These are phyloP conservation scores for sorghum (Sorghum bicolor) DNA, from an alignment of 176 grass and related monocot species.

Conservation along the genomic window DNA sequence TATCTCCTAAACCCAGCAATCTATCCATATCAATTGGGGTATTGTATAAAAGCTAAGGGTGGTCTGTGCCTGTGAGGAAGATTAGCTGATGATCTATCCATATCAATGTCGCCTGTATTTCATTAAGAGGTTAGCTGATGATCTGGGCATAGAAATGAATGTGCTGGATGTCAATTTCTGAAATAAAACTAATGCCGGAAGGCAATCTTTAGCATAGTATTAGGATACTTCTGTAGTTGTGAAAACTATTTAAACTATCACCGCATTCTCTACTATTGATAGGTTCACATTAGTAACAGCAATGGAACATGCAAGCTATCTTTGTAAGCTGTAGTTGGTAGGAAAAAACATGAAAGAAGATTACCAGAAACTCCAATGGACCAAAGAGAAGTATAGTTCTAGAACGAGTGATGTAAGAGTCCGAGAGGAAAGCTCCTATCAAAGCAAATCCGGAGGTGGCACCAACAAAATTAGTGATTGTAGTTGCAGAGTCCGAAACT, in stretches of 20 bases:
- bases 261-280: not conserved
- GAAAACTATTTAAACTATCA: not conserved
- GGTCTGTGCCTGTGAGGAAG: not conserved
- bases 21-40: not conserved
- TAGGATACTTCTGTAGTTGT: not conserved
- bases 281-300: not conserved
- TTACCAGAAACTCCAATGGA: slow-evolving; percentile 65
- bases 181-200: not conserved
- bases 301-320: not conserved
- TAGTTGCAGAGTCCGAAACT: slow-evolving; percentile 46
- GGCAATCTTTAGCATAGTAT: not conserved
- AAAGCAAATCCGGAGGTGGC: slow-evolving; percentile 47
- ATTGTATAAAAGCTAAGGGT: not conserved
- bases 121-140: not conserved
- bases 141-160: not conserved
- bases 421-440: slow-evolving; percentile 63
- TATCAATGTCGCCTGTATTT: too few relatives aligned
- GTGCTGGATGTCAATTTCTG: not conserved
- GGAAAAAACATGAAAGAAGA: not conserved
- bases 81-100: not conserved
- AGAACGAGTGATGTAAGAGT: slow-evolving; percentile 59
- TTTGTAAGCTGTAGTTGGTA: not conserved
- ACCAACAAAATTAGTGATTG: slow-evolving; percentile 47
- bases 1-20: not conserved
- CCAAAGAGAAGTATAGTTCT: slow-evolving; percentile 60